These are phyloP conservation scores for Diaporthe destruens DNA, from an alignment of 2,329 filamentous ascomycete species.

Conservation along the genomic window DNA sequence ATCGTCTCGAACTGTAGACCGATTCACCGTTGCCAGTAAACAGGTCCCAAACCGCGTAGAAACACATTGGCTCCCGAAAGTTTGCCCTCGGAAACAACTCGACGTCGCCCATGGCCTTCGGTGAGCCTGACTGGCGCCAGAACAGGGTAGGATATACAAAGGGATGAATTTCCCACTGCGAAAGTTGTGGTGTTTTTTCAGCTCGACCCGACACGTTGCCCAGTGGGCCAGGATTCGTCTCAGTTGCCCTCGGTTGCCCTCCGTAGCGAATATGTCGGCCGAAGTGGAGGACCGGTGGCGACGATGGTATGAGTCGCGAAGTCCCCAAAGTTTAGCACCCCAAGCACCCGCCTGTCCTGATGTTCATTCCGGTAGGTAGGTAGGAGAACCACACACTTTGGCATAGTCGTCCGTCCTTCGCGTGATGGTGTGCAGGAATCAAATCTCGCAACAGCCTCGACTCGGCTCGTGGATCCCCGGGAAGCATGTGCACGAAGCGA, in stretches of 20 bases:
- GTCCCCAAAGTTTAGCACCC: not conserved
- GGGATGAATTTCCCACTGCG: not conserved
- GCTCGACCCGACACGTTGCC: not conserved
- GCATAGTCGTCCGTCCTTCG: not conserved
- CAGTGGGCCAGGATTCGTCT: not conserved
- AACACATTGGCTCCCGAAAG: not conserved
- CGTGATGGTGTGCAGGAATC: not conserved
- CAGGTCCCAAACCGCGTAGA: not conserved
- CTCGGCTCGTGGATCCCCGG: not conserved
- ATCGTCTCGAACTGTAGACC: not conserved
- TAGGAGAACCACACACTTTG: not conserved
- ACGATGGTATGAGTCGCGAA: not conserved
- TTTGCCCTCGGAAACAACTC: not conserved
- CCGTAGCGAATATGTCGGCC: not conserved
- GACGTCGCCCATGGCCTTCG: not conserved
- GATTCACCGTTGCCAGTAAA: not conserved
- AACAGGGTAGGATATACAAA: too few relatives aligned
- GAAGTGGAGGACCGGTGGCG: not conserved
- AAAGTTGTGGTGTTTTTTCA: not conserved
- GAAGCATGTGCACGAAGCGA: not conserved
- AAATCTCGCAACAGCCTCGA: conserved; percentile 12
- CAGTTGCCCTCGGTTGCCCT: not conserved
- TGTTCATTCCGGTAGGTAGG: not conserved
- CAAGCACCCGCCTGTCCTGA: not conserved
- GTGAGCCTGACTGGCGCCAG: not conserved